Evolutionary conservation across 768 basidiomycete genomes (phyloP), one percentile per base, ranked within the genome.

Genomic region (Pulveroboletus sp.): DNA sequence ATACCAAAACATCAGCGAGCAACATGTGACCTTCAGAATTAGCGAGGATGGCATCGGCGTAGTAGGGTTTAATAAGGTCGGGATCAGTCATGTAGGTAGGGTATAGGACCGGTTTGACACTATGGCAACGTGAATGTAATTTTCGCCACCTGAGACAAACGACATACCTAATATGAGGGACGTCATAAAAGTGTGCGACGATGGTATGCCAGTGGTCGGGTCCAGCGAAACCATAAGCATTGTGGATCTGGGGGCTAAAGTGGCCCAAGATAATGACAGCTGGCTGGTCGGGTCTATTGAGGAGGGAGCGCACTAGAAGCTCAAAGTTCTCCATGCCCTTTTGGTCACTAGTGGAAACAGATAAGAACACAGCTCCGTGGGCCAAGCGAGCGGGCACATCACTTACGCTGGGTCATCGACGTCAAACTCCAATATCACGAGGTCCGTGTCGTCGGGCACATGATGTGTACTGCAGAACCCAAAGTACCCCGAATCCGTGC

Each of bases 121-220:
- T 90, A 57, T 36, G 43, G 13, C 11, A 43, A 45, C 4, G 17
- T 52, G 6, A 57, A n/a, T 7, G 40, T 11, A 4, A 19, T 14
- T 11, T 38, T 20, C 33, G n/a, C 40, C 21, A 27, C 20, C 44
- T 1, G 32, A 25, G 25, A 23, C 13, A 33, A 38, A 21, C 5
- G 9, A 21, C 72, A 35, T 39, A 81, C 83, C 79, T 82, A 60
- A 99, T 74, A 65, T 98, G 91, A 0, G 95, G 94, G 23, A 97
- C 82, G 64, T 99, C 97, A 72, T 99, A 99, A 73, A 93, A 98
- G 63, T 94, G 93, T 2, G 97, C 90, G 1, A 97, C 94, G 48
- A 87, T 71, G 55, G 78, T 85, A 67, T 99, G 95, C 76, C 83
- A 84, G 59, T 91, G 82, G 62, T 97, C 94, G 2, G 94, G 88